Evolutionary conservation across 2,329 filamentous ascomycete species (phyloP), one percentile per base, ranked within the genome.

Genomic region (Botrytis galanthina): DNA sequence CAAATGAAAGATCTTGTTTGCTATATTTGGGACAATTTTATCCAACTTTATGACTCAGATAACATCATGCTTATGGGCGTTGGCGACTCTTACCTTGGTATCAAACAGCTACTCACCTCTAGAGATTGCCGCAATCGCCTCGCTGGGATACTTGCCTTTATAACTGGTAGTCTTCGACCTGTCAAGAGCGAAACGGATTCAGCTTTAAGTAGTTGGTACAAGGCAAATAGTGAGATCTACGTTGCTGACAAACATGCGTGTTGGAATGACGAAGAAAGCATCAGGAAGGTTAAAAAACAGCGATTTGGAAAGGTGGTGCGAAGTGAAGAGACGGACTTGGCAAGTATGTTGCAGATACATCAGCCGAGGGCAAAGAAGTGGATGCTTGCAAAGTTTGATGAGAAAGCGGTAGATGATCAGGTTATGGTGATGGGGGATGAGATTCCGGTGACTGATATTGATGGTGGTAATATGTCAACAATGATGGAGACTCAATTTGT

Each of bases 21-120:
- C 74, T 98, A 97, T 80, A 85, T 99, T 22, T 99, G 96, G 96
- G 95, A 98, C 78, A 99, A 99, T 80, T 98, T 98, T 80, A 90
- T 99, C 32, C 93, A 97, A 85, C 86, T 93, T 46, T 90, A 91
- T 69, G 87, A 91, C 3, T 86, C 88, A 0, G 90, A 91, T 9
- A 89, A 63, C 32, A 89, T 98, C 26, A 93, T 97, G 80, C 85
- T 99, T 35, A 86, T 99, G 80, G 95, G 96, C 0, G 90, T 97
- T 2, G 96, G 96, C n/a, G 91, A 94, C 78, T 93, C 96, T 1
- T 97, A 96, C 79, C 85, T 92, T 4, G 94, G 93, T 2, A 88
- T 98, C 66, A 91, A 96, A 73, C 88, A 95, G 73, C 88, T 98
- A 8, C 85, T 98, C 9, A 91, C 91, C 16, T 91, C 91, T 77